Base-by-base conservation (phyloP, 768 basidiomycete genomes). In the Coprinellus micaceus region DNA sequence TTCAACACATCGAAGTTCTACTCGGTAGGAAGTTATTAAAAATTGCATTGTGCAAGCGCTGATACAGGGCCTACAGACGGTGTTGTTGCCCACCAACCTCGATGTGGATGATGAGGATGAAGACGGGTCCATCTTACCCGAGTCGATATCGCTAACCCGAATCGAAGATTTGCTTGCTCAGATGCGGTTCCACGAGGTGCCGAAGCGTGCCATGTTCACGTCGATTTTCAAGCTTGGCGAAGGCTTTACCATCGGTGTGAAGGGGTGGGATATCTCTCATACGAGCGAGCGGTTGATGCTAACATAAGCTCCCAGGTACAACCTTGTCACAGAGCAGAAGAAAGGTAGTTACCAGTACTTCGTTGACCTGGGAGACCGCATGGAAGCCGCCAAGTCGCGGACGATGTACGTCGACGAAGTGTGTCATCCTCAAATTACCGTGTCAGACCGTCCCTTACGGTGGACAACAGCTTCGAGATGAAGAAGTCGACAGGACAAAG, bases 331-430 rank as follows among this genome's bases (percentile, higher is more conserved):
- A 1, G 88, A 94, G 64, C 93, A 95, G 71, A 89, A 82, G 68
- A 95, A 88, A 69, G 89, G 91, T 0, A 53, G 77, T 4, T 89
- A 93, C 68, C 88, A 83, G 65, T 91, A 93, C 64, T 94, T 97
- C 58, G 81, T 84, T 33, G 91, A 91, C 64, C 78, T 83, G 56
- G 92, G 84, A 46, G 86, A 86, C 65, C 76, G 77, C 58, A 88
- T 85, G 86, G 89, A 88, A 62, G 86, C 90, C 51, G 92, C 87
- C 0, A 74, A 77, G 41, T 77, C 78, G 50, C 82, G 82, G 65
- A 90, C 91, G 4, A 74, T 77, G 6, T 93, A 89, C 67, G 77
- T 89, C 40, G 91, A 96, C 56, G 84, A 89, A 74, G 93, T 89
- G 43, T 56, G 69, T 63, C 41, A 48, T 26, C 41, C 30, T 11